These are phyloP conservation scores for Boletus subparvulus DNA, from an alignment of 768 basidiomycete species.

Conservation along the genomic window DNA sequence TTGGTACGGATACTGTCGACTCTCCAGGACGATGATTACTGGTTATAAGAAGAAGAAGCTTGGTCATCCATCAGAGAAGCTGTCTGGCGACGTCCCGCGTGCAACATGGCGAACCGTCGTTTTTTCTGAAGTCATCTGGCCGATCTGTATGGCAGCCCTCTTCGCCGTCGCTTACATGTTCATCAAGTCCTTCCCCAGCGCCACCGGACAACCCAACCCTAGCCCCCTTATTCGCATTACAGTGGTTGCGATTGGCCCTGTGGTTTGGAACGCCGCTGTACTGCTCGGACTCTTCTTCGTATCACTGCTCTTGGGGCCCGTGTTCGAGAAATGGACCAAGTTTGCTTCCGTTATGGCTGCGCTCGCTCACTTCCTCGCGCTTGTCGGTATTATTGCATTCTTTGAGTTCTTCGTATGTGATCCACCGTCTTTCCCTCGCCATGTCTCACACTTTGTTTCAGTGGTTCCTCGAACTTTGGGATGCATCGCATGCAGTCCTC, in stretches of 20 bases:
- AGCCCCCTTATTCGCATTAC: conserved; percentile 87
- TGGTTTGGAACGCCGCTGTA: conserved; percentile 92
- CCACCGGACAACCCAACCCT: conserved; percentile 61
- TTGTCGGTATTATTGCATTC: conserved; percentile 83
- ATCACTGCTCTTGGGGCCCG: conserved; percentile 89
- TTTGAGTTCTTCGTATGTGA: conserved; percentile 92
- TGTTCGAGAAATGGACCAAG: conserved; percentile 79
- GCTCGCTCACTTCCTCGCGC: conserved; percentile 77
- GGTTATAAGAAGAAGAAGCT: conserved; percentile 99
- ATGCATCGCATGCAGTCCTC: conserved; percentile 93
- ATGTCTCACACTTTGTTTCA: conserved; percentile 32
- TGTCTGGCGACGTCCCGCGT: conserved; percentile 91
- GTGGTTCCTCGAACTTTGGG: conserved; percentile 98
- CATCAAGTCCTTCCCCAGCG: conserved; percentile 84
- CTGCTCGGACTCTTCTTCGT: conserved; percentile 84
- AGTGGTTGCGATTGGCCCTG: conserved; percentile 86
- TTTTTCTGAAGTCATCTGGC: conserved; percentile 80
- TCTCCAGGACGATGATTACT: conserved; percentile 95
- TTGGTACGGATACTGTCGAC: conserved; percentile 99
- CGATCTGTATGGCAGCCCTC: conserved; percentile 70
- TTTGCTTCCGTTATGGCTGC: conserved; percentile 94
- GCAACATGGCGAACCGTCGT: conserved; percentile 85
- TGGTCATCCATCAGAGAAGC: conserved; percentile 95
- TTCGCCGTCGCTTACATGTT: conserved; percentile 90
- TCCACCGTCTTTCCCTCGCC: conserved; percentile 31